A percentile compares a stretch with the other conserved stretches of the same genome.
These are phyloP conservation scores for Cicer bijugum DNA, from an alignment of 306 rosid species.

Conservation along the genomic window DNA sequence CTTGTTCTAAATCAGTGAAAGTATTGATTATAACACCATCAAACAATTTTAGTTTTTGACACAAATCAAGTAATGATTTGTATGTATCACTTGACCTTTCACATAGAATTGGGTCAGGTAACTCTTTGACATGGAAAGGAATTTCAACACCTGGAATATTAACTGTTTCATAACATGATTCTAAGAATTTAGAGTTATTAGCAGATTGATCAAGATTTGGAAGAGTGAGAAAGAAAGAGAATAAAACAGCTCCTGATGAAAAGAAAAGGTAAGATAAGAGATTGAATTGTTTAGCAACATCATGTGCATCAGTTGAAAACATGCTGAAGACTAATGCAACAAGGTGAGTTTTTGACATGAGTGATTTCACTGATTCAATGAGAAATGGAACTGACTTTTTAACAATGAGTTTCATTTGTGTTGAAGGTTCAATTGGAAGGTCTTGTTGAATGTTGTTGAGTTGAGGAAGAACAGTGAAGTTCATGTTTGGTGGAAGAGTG, in stretches of 20 bases:
- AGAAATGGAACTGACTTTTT: constrained; percentile 40
- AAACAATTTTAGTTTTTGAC: neutral
- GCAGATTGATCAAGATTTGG: constrained; percentile 29
- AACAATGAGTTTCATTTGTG: neutral
- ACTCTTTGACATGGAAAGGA: constrained; percentile 36
- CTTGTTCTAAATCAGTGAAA: constrained; percentile 35
- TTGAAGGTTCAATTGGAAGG: neutral
- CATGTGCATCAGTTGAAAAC: constrained; percentile 22
- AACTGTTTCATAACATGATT: neutral
- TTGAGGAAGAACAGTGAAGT: constrained; percentile 40
- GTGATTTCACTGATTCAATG: constrained; percentile 11
- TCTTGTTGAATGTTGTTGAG: constrained; percentile 5
- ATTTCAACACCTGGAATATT: constrained; percentile 5
- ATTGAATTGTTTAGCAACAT: constrained; percentile 42
- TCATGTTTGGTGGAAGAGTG: constrained; percentile 39
- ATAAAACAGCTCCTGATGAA: neutral
- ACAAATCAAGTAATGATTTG: constrained; percentile 1
- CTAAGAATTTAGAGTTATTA: constrained; percentile 1
- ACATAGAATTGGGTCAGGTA: neutral
- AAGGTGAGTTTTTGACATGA: neutral
- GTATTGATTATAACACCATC: constrained; percentile 47
- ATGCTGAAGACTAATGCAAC: constrained; percentile 4
- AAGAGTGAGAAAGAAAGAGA: constrained; percentile 13
- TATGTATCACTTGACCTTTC: constrained; percentile 32
- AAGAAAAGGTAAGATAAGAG: constrained; percentile 27